Evolutionary conservation across 2,329 filamentous ascomycete species (phyloP).

Genomic region (Colletotrichum zoysiae): DNA sequence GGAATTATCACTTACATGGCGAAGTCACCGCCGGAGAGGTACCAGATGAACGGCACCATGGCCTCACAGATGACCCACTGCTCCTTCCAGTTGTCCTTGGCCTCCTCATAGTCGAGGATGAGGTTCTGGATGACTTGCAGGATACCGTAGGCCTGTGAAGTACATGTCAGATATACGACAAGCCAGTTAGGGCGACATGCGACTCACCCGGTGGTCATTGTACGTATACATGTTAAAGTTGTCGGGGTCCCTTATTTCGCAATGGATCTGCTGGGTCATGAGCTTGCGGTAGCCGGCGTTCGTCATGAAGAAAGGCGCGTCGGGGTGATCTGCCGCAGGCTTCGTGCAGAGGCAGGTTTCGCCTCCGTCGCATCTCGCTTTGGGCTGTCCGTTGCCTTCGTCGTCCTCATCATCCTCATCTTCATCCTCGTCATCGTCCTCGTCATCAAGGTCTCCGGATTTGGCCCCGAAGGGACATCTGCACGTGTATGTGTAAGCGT

Average conservation of each 20-base stretch:
- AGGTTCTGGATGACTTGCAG: constrained; percentile 59
- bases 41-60: constrained; percentile 49
- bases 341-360: constrained; percentile 40
- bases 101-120: constrained; percentile 55
- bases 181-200: constrained; percentile 14
- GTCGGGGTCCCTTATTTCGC: constrained; percentile 49
- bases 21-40: constrained; percentile 30
- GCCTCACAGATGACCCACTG: constrained; percentile 58
- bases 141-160: constrained; percentile 60
- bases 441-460: constrained; percentile 39
- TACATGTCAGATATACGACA: constrained; percentile 18
- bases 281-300: constrained; percentile 32
- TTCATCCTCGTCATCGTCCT: constrained; percentile 16
- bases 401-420: constrained; percentile 19
- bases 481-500: constrained; percentile 48
- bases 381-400: constrained; percentile 12
- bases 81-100: constrained; percentile 51
- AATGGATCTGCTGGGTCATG: constrained; percentile 26
- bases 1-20: constrained; percentile 2
- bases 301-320: constrained; percentile 39
- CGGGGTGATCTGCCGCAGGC: constrained; percentile 41
- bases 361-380: constrained; percentile 43
- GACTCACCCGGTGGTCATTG: constrained; percentile 61
- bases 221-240: constrained; percentile 57
- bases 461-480: constrained; percentile 46